Evolutionary conservation across 2,329 filamentous ascomycete species (phyloP), one percentile per base, ranked within the genome.

Genomic region (Cordyceps militaris): DNA sequence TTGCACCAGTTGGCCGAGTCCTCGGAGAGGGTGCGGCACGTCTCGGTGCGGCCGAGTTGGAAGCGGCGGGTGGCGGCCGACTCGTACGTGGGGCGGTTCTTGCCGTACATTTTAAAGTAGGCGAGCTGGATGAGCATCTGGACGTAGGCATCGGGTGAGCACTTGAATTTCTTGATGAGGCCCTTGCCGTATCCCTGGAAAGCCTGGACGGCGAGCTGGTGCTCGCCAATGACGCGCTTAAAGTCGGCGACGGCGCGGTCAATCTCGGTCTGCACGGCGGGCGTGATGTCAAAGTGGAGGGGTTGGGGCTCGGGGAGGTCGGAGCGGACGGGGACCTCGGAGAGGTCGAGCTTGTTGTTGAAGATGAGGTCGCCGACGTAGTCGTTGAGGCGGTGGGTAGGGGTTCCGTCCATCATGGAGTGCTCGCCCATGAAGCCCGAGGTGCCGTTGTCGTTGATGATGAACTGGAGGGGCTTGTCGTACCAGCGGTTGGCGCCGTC

Each of bases 381-480:
- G 80, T 99, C 94, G 73, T 97, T 99, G 16, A 99, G 82, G 46
- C 95, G 88, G 75, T 97, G 94, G 2, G 95, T 99, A 1, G 95
- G 92, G 7, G 94, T 99, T 63, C 95, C 94, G 71, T 99, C 94
- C 95, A 99, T 99, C 94, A 99, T 97, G 67, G 89, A 95, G 81
- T 99, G 94, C 76, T 99, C 94, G 68, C 94, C 94, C 81, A 91
- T 93, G 81, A 99, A 99, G 61, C 94, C 94, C 2, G 94, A 89
- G 8, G 94, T 96, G 65, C 94, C 94, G 72, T 99, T 99, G 71
- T 99, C 92, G 74, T 96, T 97, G 76, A 99, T 73, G 71, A 99
- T 96, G 77, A 99, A 97, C 75, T 99, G 93, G 56, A 96, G 78
- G 6, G 94, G 94, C 81, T 99, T 99, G 81, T 99, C 94, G 69